A percentile compares a stretch with the other conserved stretches of the same genome.
phyloP scores from a whole-genome alignment of 768 basidiomycete genomes.

The Termitomyces heimii region DNA sequence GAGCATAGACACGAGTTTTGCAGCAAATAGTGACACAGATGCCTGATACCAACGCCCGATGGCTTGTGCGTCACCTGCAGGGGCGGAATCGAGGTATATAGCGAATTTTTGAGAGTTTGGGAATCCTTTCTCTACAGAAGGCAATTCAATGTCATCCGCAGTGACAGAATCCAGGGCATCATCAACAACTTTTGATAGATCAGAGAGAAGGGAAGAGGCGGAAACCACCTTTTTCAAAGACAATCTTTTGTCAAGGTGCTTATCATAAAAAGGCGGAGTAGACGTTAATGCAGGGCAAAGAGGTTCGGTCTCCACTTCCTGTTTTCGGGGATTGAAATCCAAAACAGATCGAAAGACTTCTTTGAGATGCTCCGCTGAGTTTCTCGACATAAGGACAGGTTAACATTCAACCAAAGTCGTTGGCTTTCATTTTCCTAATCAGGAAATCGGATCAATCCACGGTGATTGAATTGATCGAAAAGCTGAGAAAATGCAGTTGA shows the following conservation, averaged over 20 bases:
- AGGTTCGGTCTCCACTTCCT: neutral
- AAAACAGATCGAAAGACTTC: neutral
- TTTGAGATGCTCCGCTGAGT: neutral
- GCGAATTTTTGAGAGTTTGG: neutral
- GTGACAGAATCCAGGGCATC: neutral
- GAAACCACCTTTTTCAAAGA: neutral
- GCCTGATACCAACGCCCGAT: neutral
- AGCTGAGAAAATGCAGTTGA: too few species aligned
- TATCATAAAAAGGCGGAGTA: neutral
- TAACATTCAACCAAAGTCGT: neutral
- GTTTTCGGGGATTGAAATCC: neutral
- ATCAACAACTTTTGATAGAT: neutral
- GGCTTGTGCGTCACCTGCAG: neutral
- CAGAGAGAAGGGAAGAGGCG: neutral
- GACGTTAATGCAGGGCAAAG: neutral
- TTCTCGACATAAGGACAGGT: neutral
- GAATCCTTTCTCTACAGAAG: neutral
- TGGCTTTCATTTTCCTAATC: neutral
- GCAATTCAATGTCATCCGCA: neutral
- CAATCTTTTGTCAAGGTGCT: neutral
- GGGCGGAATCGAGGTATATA: neutral
- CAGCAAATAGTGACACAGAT: neutral
- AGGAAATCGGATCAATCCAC: neutral
- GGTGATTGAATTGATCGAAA: too few species aligned
- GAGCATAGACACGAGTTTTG: neutral